phyloP scores from a whole-genome alignment of 805 yeast species.

The Metschnikowia borealis region DNA sequence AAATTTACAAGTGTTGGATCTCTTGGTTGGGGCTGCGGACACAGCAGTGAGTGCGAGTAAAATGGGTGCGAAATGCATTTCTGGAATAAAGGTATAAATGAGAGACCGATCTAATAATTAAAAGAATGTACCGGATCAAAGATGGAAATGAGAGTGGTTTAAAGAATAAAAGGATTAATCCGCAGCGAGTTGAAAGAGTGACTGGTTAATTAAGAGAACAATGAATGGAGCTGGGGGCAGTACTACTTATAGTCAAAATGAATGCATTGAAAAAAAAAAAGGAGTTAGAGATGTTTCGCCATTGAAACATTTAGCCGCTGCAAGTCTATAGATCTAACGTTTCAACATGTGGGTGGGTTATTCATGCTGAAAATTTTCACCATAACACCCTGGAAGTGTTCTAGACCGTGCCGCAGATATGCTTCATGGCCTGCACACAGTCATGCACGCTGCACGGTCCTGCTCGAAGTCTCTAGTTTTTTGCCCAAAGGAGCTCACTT shows the following conservation, averaged over 20 bases:
- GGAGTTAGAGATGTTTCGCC: background rate
- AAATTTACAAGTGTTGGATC: slow-evolving; percentile 55
- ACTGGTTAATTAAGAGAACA: background rate
- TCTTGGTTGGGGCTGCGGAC: slow-evolving; percentile 24
- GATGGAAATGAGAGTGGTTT: background rate
- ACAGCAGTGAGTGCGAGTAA: slow-evolving; percentile 20
- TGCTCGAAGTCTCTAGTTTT: background rate
- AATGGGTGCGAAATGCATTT: slow-evolving; percentile 17
- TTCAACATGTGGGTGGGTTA: background rate
- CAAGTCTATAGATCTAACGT: background rate
- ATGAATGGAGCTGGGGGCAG: background rate
- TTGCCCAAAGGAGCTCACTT: slow-evolving; percentile 1
- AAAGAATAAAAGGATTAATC: slow-evolving; percentile 1
- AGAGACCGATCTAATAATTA: background rate
- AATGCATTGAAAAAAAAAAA: background rate
- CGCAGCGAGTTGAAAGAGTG: background rate
- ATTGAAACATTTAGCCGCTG: background rate
- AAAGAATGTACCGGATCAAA: background rate
- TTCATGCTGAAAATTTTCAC: background rate
- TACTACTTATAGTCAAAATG: background rate
- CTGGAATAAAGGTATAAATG: background rate
- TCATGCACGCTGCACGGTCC: background rate
- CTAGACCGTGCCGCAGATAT: slow-evolving; percentile 2
- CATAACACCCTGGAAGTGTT: background rate
- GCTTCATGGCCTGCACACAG: background rate